Evolutionary conservation across 1,139 yeast genomes (phyloP).

Genomic region (Pichia kudriavzevii): DNA sequence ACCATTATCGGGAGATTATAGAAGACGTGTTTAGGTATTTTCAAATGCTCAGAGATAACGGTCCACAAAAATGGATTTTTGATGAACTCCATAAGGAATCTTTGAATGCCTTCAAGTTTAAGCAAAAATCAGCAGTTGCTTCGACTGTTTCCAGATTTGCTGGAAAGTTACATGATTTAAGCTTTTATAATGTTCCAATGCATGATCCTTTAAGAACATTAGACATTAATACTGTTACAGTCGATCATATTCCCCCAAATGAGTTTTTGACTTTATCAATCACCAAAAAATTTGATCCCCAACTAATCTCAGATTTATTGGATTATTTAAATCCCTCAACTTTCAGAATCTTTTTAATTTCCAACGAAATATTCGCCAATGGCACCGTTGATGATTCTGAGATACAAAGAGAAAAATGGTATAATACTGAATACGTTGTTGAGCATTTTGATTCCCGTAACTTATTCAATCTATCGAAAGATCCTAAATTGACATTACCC

Average conservation of each 20-base stretch:
- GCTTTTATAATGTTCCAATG: constrained; percentile 43
- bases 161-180: constrained; percentile 35
- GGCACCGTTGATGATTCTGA: constrained; percentile 26
- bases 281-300: constrained; percentile 51
- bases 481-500: constrained; percentile 46
- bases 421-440: constrained; percentile 72
- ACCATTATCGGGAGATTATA: constrained; percentile 54
- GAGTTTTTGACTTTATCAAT: constrained; percentile 48
- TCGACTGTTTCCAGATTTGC: constrained; percentile 46
- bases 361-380: constrained; percentile 36
- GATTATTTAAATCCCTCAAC: constrained; percentile 48
- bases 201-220: constrained; percentile 44
- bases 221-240: background rate
- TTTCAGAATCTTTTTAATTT: constrained; percentile 51
- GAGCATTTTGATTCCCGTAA: constrained; percentile 36
- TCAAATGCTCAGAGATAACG: constrained; percentile 42
- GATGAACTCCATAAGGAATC: constrained; percentile 42
- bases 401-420: constrained; percentile 60
- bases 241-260: constrained; percentile 51
- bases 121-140: constrained; percentile 43
- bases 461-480: constrained; percentile 26
- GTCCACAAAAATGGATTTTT: constrained; percentile 56
- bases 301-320: constrained; percentile 44
- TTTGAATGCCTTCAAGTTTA: constrained; percentile 42
- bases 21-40: constrained; percentile 64